Conservation (phyloP, 2,329 filamentous ascomycete genomes). For the Calonectria pseudoturangicola region DNA sequence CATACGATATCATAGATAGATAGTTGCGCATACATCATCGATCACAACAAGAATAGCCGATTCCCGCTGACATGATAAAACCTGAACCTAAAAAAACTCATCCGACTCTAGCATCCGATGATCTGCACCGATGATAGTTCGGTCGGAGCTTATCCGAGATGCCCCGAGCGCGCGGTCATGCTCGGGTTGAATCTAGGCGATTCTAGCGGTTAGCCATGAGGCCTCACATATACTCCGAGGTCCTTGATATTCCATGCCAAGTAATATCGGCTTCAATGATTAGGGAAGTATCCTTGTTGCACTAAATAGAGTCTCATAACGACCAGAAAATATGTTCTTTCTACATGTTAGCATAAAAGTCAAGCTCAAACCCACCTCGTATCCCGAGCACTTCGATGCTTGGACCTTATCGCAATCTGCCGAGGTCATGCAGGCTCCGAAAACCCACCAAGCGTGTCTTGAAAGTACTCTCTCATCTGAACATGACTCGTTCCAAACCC, state of each 20-base stretch:
- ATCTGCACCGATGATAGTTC: background rate
- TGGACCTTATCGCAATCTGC: conserved; percentile 19
- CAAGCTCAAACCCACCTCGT: conserved; percentile 8
- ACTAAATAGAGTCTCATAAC: background rate
- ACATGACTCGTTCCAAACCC: conserved; percentile 13
- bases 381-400: conserved; percentile 2
- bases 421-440: conserved; percentile 19
- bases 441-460: background rate
- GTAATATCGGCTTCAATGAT: background rate
- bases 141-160: conserved; percentile 9
- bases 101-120: conserved; percentile 14
- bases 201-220: background rate
- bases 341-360: conserved; percentile 4
- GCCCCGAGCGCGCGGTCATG: conserved; percentile 1
- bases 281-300: background rate
- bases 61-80: conserved; percentile 12
- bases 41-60: background rate
- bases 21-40: background rate
- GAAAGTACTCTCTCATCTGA: background rate
- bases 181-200: background rate
- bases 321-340: background rate
- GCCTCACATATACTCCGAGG: background rate
- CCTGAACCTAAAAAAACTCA: conserved; percentile 16
- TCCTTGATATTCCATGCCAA: background rate
- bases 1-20: background rate